A percentile compares a stretch with the other conserved stretches of the same genome.
These are phyloP conservation scores for Cornus kousa DNA, from an alignment of 148 eudicot species.

Conservation along the genomic window DNA sequence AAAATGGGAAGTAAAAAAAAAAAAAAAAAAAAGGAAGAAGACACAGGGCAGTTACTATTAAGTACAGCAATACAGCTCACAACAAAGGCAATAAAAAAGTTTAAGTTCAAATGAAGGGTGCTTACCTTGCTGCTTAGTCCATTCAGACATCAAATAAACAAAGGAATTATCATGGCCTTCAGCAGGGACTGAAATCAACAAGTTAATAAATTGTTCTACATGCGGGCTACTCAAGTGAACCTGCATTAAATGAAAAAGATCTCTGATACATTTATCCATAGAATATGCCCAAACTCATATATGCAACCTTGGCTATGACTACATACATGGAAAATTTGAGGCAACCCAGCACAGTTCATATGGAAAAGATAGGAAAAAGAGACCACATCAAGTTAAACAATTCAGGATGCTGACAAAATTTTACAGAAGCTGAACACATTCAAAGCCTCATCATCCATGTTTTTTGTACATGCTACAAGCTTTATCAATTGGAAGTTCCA, in stretches of 20 bases:
- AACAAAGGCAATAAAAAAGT: not conserved
- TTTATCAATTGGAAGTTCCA: not conserved
- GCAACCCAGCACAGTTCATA: not conserved
- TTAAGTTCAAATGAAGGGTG: not conserved
- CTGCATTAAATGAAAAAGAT: constrained; percentile 34
- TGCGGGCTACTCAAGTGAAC: constrained; percentile 90
- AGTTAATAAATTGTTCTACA: constrained; percentile 80
- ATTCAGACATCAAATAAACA: constrained; percentile 80
- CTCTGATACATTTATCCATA: not conserved
- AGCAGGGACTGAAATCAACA: constrained; percentile 69
- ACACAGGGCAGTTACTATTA: not conserved
- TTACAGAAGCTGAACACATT: not conserved
- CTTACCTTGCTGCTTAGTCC: constrained; percentile 91
- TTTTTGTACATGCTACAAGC: not conserved
- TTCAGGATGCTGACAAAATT: not conserved
- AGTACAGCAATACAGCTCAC: not conserved
- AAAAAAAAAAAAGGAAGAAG: not conserved
- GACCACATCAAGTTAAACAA: not conserved
- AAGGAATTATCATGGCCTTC: constrained; percentile 67
- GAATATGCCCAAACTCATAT: not conserved
- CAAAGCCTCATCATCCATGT: not conserved
- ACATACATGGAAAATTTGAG: not conserved
- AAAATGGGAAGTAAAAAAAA: no score
- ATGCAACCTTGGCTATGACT: no score
- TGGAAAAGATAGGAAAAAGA: not conserved